phyloP scores from a whole-genome alignment of 2,329 filamentous ascomycete species.

The Colletotrichum gigasporum region DNA sequence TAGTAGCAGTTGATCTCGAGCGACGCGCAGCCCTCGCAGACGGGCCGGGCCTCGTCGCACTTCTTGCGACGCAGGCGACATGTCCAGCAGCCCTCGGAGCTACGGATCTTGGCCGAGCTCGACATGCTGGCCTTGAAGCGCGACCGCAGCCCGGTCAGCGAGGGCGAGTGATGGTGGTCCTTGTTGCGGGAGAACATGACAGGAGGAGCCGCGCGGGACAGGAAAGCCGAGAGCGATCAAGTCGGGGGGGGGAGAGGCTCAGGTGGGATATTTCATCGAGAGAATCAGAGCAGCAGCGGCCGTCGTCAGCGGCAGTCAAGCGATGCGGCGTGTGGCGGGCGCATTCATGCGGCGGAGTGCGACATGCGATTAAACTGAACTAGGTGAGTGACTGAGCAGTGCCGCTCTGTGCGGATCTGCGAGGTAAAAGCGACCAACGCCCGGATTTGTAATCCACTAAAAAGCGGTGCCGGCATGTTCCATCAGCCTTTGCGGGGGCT shows the following conservation, averaged over 20 bases:
- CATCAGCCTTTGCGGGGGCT: background rate
- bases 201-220: background rate
- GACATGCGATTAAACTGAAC: no score
- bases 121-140: conserved; percentile 26
- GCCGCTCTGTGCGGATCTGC: background rate
- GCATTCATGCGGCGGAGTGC: background rate
- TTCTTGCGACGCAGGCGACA: conserved; percentile 70
- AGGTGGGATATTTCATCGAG: conserved; percentile 2
- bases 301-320: background rate
- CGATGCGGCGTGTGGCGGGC: background rate
- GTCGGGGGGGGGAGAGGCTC: no score
- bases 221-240: no score
- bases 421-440: background rate
- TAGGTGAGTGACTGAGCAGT: background rate
- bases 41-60: conserved; percentile 63
- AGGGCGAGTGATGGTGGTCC: conserved; percentile 4
- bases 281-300: no score
- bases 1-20: conserved; percentile 68
- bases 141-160: conserved; percentile 19
- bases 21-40: conserved; percentile 59
- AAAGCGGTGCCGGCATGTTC: conserved; percentile 10
- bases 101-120: conserved; percentile 43
- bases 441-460: conserved; percentile 29
- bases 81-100: conserved; percentile 66
- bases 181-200: conserved; percentile 26